Evolutionary conservation across 164 flowering plant genomes (phyloP).

Genomic region (Vitis vinifera): ASM3070453v1 NC_081814.1:3718001-3718500

Average conservation of each 20-base stretch:
- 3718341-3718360: conserved; percentile 1
- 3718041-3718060: no score
- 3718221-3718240: not conserved
- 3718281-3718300: conserved; percentile 20
- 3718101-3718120: no score
- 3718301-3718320: conserved; percentile 26
- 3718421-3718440: conserved; percentile 1
- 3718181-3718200: no score
- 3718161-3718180: no score
- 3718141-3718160: no score
- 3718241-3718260: not conserved
- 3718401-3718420: conserved; percentile 6
- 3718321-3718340: conserved; percentile 13
- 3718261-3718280: conserved; percentile 23
- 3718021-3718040: no score
- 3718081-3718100: no score
- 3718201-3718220: no score
- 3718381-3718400: conserved; percentile 6
- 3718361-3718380: conserved; percentile 16
- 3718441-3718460: not conserved
- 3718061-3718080: no score
- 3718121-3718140: no score
- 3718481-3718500: not conserved
- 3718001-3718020: no score
- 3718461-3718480: conserved; percentile 6